phyloP scores from a whole-genome alignment of 768 basidiomycete genomes.

The Boletus rubropictus region DNA sequence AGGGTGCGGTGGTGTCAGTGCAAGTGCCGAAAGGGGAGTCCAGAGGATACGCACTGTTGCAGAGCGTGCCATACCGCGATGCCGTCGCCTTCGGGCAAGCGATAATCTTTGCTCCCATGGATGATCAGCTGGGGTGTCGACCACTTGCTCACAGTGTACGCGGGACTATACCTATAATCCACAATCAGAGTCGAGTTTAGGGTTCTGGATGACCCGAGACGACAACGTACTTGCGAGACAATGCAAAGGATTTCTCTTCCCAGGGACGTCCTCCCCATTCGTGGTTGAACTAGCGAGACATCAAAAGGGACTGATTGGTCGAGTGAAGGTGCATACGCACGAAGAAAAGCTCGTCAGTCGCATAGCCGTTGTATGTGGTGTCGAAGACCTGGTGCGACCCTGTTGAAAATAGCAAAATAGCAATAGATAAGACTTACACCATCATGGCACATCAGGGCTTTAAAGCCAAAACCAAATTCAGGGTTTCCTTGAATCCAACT shows the following conservation, averaged over 20 bases:
- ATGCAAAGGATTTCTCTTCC: slow-evolving; percentile 50
- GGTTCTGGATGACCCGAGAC: not conserved
- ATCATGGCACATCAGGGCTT: slow-evolving; percentile 88
- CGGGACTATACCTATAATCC: slow-evolving; percentile 59
- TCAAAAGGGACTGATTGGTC: not conserved
- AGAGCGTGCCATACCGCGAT: slow-evolving; percentile 82
- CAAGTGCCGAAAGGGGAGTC: not conserved
- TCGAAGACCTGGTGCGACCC: slow-evolving; percentile 56
- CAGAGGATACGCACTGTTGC: slow-evolving; percentile 55
- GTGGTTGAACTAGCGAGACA: slow-evolving; percentile 63
- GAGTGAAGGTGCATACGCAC: slow-evolving; percentile 37
- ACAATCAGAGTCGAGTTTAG: not conserved
- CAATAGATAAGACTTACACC: slow-evolving; percentile 47
- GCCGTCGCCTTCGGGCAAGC: slow-evolving; percentile 79
- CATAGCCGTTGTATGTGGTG: slow-evolving; percentile 71
- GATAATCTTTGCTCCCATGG: slow-evolving; percentile 85
- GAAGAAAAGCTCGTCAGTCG: slow-evolving; percentile 90
- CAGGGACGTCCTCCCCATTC: slow-evolving; percentile 84
- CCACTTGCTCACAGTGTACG: slow-evolving; percentile 80
- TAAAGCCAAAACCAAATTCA: slow-evolving; percentile 83
- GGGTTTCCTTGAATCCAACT: slow-evolving; percentile 97
- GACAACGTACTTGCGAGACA: slow-evolving; percentile 49
- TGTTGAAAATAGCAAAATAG: not conserved
- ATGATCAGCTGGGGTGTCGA: slow-evolving; percentile 79
- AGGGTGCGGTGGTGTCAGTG: not conserved